Conservation (phyloP, 768 basidiomycete genomes). For the Boletus vermiculosoides region DNA sequence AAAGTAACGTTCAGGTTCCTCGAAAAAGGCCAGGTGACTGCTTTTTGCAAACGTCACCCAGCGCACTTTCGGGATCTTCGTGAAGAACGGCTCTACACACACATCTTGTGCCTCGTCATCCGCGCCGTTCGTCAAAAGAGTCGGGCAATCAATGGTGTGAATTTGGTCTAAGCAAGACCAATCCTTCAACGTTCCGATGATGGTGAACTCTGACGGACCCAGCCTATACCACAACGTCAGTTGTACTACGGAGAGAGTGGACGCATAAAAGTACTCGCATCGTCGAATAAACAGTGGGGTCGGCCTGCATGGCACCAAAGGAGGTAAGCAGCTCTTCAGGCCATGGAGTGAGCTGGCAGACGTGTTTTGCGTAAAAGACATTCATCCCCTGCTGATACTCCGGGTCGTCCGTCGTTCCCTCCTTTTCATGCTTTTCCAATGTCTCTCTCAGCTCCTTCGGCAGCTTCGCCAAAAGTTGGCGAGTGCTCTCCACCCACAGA, state of each 20-base stretch:
- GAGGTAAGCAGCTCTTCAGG: slow-evolving; percentile 34
- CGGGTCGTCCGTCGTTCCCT: slow-evolving; percentile 31
- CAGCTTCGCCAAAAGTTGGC: slow-evolving; percentile 25
- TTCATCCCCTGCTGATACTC: slow-evolving; percentile 35
- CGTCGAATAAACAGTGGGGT: slow-evolving; percentile 34
- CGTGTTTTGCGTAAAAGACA: slow-evolving; percentile 34
- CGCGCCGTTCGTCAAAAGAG: slow-evolving; percentile 39
- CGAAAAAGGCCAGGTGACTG: slow-evolving; percentile 18
- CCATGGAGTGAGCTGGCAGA: slow-evolving; percentile 34
- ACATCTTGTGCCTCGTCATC: slow-evolving; percentile 41
- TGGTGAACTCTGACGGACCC: slow-evolving; percentile 36
- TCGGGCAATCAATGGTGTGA: slow-evolving; percentile 38
- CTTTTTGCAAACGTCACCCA: slow-evolving; percentile 35
- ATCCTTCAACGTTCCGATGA: slow-evolving; percentile 40
- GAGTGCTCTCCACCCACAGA: slow-evolving; percentile 28
- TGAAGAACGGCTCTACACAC: slow-evolving; percentile 34
- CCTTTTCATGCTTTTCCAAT: slow-evolving; percentile 33
- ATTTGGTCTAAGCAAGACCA: slow-evolving; percentile 49
- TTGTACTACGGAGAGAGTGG: neutral
- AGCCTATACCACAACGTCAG: slow-evolving; percentile 7
- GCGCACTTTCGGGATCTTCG: slow-evolving; percentile 32
- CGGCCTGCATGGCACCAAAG: slow-evolving; percentile 23
- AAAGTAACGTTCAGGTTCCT: slow-evolving; percentile 22
- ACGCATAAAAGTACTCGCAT: neutral
- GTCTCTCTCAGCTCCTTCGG: slow-evolving; percentile 27